Evolutionary conservation across 306 rosid genomes (phyloP), one percentile per base, ranked within the genome.

Genomic region (Prosopis cineraria): DNA sequence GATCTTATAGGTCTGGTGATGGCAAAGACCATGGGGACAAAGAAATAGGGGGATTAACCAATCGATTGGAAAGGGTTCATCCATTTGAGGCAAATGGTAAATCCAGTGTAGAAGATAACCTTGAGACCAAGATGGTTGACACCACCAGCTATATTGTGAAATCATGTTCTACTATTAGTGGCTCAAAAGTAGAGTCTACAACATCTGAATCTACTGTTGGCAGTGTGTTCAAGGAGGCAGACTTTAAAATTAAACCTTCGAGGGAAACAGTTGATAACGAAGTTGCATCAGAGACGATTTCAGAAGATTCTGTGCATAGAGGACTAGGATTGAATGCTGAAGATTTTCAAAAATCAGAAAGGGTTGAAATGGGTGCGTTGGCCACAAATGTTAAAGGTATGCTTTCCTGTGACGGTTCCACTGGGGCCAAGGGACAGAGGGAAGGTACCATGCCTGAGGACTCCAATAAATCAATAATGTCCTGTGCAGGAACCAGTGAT

Each of bases 71-170:
- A 60, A 81, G 78, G 68, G 79, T 87, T 77, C 85, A 82, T 86
- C 88, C 87, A 24, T 60, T 73, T 45, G 89, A 85, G 69, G 77
- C 80, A 64, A 78, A 66, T 67, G 81, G 83, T 73, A 77, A 83
- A 11, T 77, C 82, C 77, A 74, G 80, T 71, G 76, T 87, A 56
- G 98, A 93, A 74, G 93, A 88, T 73, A 87, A 75, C 73, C 91
- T 89, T 48, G 97, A 88, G 78, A 93, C 93, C 64, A 91, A 86
- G 88, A 88, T 81, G 84, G 93, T 82, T 22, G 91, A 91, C 83
- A 89, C 84, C 64, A 84, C 86, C 29, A 80, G 90, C 84, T 91
- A 72, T 68, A 53, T 75, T 5, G 78, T 72, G 16, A 94, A 88
- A 79, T 59, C 81, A 78, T 86, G 86, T 75, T 70, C 84, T 76